Evolutionary conservation across 345 rosid genomes (phyloP).

Genomic region (Aquilaria yunnanensis): DNA sequence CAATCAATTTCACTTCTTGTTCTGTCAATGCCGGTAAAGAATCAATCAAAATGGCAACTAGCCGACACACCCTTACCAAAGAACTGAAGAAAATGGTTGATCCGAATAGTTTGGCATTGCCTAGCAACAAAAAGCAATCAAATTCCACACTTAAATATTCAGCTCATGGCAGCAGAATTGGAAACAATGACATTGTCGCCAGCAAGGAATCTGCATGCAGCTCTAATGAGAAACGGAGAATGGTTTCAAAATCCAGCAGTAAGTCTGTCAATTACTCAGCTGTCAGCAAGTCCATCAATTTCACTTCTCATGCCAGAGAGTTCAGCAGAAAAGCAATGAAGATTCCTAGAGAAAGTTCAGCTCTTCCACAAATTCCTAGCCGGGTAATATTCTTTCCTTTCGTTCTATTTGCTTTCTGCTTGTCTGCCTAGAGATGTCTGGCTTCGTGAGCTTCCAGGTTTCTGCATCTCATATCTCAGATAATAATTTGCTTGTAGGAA

Average conservation of each 20-base stretch:
- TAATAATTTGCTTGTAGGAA: background rate
- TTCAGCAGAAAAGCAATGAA: conserved; percentile 28
- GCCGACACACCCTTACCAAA: conserved; percentile 25
- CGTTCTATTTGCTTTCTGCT: conserved; percentile 8
- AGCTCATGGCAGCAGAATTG: conserved; percentile 22
- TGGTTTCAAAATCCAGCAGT: conserved; percentile 32
- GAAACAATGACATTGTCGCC: conserved; percentile 13
- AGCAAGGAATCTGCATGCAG: conserved; percentile 20
- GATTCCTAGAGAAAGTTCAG: conserved; percentile 29
- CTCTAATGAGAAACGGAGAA: conserved; percentile 29
- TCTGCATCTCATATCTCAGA: background rate
- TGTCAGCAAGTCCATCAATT: conserved; percentile 29
- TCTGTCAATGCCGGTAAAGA: conserved; percentile 25
- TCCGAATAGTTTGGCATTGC: conserved; percentile 7
- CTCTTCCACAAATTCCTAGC: conserved; percentile 29
- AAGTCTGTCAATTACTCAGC: conserved; percentile 39
- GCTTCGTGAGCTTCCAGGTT: background rate
- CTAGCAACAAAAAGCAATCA: conserved; percentile 4
- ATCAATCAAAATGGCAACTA: conserved; percentile 22
- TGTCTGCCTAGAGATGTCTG: background rate
- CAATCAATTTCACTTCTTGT: conserved; percentile 34
- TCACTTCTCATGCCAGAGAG: conserved; percentile 26
- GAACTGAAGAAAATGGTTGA: conserved; percentile 17
- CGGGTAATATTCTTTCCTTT: conserved; percentile 33
- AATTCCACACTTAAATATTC: conserved; percentile 1